A percentile compares a stretch with the other conserved stretches of the same genome.
Evolutionary conservation across 495 filamentous ascomycete species (phyloP).

Genomic region (Aspergillus saccharolyticus): DNA sequence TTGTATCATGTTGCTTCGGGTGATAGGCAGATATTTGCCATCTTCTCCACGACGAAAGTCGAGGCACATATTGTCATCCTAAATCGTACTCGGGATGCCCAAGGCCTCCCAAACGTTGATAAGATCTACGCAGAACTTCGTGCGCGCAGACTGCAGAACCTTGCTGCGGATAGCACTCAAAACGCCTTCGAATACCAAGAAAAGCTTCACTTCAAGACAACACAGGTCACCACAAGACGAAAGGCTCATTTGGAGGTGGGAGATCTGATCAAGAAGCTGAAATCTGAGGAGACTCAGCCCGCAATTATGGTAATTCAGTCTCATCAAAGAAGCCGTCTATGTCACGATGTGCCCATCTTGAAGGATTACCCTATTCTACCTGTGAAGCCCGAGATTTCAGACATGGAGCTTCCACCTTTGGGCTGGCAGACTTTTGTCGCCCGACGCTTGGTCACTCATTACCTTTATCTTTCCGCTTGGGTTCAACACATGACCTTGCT

Average conservation of each 20-base stretch:
- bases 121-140: slow-evolving; percentile 84
- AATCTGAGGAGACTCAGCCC: slow-evolving; percentile 73
- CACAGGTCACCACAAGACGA: slow-evolving; percentile 79
- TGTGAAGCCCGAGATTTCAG: slow-evolving; percentile 73
- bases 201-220: slow-evolving; percentile 76
- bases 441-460: slow-evolving; percentile 79
- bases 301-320: slow-evolving; percentile 86
- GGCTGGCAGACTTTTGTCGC: slow-evolving; percentile 92
- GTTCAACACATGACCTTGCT: slow-evolving; percentile 80
- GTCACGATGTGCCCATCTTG: slow-evolving; percentile 80
- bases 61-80: slow-evolving; percentile 82
- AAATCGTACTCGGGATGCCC: slow-evolving; percentile 69
- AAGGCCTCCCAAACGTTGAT: slow-evolving; percentile 82
- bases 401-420: slow-evolving; percentile 81
- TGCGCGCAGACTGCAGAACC: slow-evolving; percentile 58
- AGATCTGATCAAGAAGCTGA: slow-evolving; percentile 80
- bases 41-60: slow-evolving; percentile 79
- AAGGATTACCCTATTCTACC: slow-evolving; percentile 79
- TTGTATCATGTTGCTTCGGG: slow-evolving; percentile 88
- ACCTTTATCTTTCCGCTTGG: slow-evolving; percentile 87
- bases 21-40: slow-evolving; percentile 84
- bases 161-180: slow-evolving; percentile 64
- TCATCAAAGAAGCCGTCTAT: slow-evolving; percentile 69
- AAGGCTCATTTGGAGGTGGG: slow-evolving; percentile 83
- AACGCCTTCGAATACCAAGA: slow-evolving; percentile 82